phyloP scores from a whole-genome alignment of 2,329 filamentous ascomycete species.

The Aspergillus latus region DNA sequence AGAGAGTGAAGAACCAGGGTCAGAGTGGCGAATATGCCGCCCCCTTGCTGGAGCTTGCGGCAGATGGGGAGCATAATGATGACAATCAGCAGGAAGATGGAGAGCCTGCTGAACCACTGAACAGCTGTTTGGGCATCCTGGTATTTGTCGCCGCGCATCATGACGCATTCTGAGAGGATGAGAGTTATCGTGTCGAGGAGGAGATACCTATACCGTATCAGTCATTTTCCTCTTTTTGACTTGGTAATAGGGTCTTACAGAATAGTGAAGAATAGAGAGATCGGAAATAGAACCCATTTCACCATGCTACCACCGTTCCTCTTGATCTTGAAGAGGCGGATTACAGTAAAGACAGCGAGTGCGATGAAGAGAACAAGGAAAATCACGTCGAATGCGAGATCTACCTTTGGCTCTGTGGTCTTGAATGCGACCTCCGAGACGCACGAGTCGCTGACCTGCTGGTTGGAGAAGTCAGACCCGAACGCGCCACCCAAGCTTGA shows the following conservation, averaged over 20 bases:
- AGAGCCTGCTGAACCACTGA: constrained; percentile 8
- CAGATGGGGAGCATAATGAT: constrained; percentile 20
- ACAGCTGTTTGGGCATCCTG: background rate
- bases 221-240: background rate
- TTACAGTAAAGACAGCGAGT: background rate
- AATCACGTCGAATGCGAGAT: constrained; percentile 18
- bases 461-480: background rate
- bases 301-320: background rate
- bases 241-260: constrained; percentile 2
- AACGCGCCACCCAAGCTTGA: background rate
- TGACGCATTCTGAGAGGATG: constrained; percentile 10
- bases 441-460: background rate
- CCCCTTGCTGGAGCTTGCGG: constrained; percentile 14
- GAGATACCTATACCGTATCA: background rate
- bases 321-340: constrained; percentile 6
- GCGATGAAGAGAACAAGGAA: constrained; percentile 17
- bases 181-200: constrained; percentile 7
- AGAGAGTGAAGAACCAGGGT: constrained; percentile 8
- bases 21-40: background rate
- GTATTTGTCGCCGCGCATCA: background rate
- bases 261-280: constrained; percentile 14
- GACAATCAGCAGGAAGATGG: constrained; percentile 5
- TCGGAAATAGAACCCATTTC: constrained; percentile 12
- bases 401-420: background rate
- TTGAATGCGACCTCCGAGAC: constrained; percentile 5